Percentiles rank a stretch among this genome's conserved stretches.
phyloP scores from a whole-genome alignment of 768 basidiomycete genomes.

The Mycena latifolia region DNA sequence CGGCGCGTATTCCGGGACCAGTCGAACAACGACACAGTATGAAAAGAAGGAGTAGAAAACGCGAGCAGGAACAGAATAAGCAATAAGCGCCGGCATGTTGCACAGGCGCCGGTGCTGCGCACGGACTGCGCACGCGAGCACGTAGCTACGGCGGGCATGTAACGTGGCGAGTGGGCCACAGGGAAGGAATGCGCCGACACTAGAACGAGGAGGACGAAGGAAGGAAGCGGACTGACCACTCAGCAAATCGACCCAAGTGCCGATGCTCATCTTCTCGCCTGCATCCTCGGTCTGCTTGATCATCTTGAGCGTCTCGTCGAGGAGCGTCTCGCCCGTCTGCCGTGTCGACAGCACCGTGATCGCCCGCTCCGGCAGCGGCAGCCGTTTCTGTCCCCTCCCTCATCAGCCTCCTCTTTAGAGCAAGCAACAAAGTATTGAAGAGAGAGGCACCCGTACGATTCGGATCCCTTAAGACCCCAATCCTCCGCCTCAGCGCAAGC shows the following conservation, averaged over 20 bases:
- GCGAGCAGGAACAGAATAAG: no score
- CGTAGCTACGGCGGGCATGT: no score
- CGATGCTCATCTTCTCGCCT: slow-evolving; percentile 81
- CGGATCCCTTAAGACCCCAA: slow-evolving; percentile 90
- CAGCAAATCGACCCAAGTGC: slow-evolving; percentile 95
- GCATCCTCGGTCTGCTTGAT: slow-evolving; percentile 82
- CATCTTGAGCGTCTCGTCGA: slow-evolving; percentile 66
- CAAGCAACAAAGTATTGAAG: no score
- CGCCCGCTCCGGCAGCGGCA: slow-evolving; percentile 26
- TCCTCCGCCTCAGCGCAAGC: slow-evolving; percentile 93
- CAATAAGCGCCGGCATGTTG: no score
- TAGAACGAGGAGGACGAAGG: not conserved
- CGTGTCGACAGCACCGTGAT: slow-evolving; percentile 30
- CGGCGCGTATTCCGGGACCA: no score
- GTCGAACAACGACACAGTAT: no score
- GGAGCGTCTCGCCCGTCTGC: slow-evolving; percentile 31
- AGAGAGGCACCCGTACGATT: slow-evolving; percentile 18
- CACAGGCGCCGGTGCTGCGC: no score
- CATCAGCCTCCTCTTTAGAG: no score
- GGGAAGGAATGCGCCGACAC: not conserved
- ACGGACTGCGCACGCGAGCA: no score
- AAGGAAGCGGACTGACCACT: slow-evolving; percentile 72
- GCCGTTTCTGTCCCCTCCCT: slow-evolving; percentile 13
- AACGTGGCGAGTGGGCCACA: no score
- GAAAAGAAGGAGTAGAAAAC: no score